A percentile compares a stretch with the other conserved stretches of the same genome.
These are phyloP conservation scores for Fraxinus dipetala DNA, from an alignment of 305 asterid genomes.

Conservation along the genomic window DNA sequence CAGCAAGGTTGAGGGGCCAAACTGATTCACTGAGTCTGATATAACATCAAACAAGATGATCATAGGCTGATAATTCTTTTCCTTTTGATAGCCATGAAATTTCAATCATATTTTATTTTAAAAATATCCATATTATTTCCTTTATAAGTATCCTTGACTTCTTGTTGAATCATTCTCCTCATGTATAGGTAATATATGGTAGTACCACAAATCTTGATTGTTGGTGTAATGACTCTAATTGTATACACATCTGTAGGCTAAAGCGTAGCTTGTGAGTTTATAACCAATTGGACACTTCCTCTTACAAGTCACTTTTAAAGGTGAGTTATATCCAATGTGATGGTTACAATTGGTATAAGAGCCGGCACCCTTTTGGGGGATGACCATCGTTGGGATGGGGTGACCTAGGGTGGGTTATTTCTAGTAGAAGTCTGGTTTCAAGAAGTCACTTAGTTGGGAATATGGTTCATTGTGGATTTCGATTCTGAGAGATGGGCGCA, in stretches of 20 bases:
- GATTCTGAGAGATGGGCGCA: background rate
- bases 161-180: background rate
- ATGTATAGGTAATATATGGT: slow-evolving; percentile 14
- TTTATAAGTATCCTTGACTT: background rate
- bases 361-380: background rate
- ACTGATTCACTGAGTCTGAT: background rate
- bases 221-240: background rate
- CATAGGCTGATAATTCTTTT: slow-evolving; percentile 10
- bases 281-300: background rate
- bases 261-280: background rate
- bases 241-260: background rate
- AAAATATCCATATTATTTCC: background rate
- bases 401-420: background rate
- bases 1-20: slow-evolving; percentile 3
- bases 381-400: background rate
- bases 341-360: background rate
- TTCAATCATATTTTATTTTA: slow-evolving; percentile 17
- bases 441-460: background rate
- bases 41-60: background rate
- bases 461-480: background rate
- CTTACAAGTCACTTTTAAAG: background rate
- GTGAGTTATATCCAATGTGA: background rate
- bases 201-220: background rate
- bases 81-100: background rate
- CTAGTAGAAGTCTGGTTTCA: background rate